Percentiles rank a stretch among this genome's conserved stretches.
Conservation (phyloP, 2,329 filamentous ascomycete genomes). For the Hypoxylon sp. region DNA sequence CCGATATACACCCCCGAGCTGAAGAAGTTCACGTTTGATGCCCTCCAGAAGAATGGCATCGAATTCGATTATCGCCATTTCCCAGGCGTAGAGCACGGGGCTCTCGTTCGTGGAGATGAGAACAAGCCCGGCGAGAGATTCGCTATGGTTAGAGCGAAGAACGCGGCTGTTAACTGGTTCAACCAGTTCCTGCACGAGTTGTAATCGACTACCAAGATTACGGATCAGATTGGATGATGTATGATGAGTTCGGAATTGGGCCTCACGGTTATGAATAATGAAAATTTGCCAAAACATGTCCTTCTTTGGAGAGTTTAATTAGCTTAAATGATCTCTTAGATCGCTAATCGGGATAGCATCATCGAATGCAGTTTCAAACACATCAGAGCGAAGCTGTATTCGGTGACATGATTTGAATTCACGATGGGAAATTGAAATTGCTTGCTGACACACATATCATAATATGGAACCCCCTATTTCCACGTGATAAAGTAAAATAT, state of each 20-base stretch:
- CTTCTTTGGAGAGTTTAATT: neutral
- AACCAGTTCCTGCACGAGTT: conserved; percentile 48
- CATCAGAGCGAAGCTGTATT: too few relatives aligned
- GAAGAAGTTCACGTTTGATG: conserved; percentile 60
- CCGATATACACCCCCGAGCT: conserved; percentile 60
- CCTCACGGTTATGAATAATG: neutral
- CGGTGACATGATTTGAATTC: too few relatives aligned
- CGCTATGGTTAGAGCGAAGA: conserved; percentile 64
- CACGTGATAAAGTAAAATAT: too few relatives aligned
- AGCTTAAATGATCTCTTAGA: neutral
- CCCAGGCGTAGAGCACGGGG: conserved; percentile 64
- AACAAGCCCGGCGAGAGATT: conserved; percentile 58
- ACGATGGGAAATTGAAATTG: too few relatives aligned
- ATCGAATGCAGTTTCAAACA: too few relatives aligned
- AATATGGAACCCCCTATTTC: neutral
- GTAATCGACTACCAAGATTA: neutral
- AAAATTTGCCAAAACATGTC: neutral
- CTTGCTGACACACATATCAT: too few relatives aligned
- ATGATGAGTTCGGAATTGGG: neutral
- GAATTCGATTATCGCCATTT: conserved; percentile 67
- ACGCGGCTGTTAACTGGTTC: conserved; percentile 63
- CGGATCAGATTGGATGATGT: neutral
- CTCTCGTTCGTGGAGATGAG: conserved; percentile 60
- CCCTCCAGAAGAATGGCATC: conserved; percentile 57
- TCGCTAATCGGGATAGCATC: neutral